phyloP scores from a whole-genome alignment of 2,329 filamentous ascomycete species.

The Sphaerulina populicola region DNA sequence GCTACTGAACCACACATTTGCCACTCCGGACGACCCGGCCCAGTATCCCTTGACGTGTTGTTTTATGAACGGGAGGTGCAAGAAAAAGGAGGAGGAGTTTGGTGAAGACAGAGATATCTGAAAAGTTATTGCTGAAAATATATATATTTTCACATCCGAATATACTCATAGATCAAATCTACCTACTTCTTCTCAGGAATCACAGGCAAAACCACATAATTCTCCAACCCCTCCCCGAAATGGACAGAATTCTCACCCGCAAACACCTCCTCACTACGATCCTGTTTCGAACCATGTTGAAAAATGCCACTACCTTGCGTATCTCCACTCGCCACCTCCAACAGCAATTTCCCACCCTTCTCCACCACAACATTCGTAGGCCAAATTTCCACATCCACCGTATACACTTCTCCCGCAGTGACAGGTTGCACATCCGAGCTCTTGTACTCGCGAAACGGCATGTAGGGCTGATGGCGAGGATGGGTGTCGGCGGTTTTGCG shows the following conservation, averaged over 20 bases:
- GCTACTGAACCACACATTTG: too few species aligned
- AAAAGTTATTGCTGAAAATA: too few species aligned
- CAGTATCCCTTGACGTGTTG: too few species aligned
- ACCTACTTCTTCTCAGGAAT: slow-evolving; percentile 38
- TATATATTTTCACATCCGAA: too few species aligned
- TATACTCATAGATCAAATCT: too few species aligned
- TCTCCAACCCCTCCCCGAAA: slow-evolving; percentile 44
- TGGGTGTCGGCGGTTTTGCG: slow-evolving; percentile 48
- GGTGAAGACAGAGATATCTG: too few species aligned
- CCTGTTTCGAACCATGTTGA: slow-evolving; percentile 9
- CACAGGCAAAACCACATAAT: slow-evolving; percentile 48
- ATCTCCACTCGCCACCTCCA: slow-evolving; percentile 51
- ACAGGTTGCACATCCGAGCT: slow-evolving; percentile 50
- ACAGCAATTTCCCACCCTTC: slow-evolving; percentile 46
- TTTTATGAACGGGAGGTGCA: too few species aligned
- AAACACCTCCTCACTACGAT: slow-evolving; percentile 33
- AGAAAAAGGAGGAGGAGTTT: too few species aligned
- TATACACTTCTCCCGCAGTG: slow-evolving; percentile 48
- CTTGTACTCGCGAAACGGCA: slow-evolving; percentile 53
- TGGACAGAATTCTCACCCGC: slow-evolving; percentile 48
- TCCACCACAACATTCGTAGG: slow-evolving; percentile 53
- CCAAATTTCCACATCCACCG: slow-evolving; percentile 57
- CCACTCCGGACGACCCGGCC: neutral
- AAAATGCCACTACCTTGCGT: slow-evolving; percentile 47
- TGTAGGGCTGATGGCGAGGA: slow-evolving; percentile 45